phyloP scores from a whole-genome alignment of 768 basidiomycete genomes.

The Kwoniella sp. region DNA sequence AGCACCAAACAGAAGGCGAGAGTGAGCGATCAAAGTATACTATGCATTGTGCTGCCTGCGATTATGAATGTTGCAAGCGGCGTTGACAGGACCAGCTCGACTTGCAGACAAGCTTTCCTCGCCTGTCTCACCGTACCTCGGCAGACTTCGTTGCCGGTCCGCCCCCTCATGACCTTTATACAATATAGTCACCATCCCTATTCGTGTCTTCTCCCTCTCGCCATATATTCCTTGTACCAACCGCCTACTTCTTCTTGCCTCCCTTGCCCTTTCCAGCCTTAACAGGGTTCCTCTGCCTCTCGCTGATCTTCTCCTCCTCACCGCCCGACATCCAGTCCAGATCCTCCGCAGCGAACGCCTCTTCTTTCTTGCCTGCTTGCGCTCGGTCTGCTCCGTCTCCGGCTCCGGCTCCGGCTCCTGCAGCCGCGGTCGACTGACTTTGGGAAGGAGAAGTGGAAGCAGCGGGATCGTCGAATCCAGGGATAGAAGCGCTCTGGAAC shows the following conservation, averaged over 20 bases:
- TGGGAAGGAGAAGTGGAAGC: too few relatives aligned
- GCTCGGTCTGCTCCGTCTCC: constrained; percentile 5
- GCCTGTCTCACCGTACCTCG: too few relatives aligned
- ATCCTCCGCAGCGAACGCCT: constrained; percentile 29
- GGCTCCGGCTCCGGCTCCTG: background rate
- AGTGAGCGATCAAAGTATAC: background rate
- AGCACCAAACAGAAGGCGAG: too few relatives aligned
- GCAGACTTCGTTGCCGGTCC: too few relatives aligned
- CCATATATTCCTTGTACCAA: background rate
- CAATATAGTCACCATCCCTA: too few relatives aligned
- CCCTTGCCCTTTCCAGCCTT: constrained; percentile 25
- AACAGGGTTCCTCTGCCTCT: constrained; percentile 31
- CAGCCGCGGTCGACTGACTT: background rate
- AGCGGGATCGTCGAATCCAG: constrained; percentile 4
- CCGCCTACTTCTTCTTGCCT: constrained; percentile 46
- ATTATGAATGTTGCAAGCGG: background rate
- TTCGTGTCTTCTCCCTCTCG: background rate
- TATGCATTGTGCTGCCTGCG: background rate
- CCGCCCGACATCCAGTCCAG: constrained; percentile 55
- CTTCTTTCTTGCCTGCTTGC: constrained; percentile 12
- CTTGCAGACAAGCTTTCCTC: too few relatives aligned
- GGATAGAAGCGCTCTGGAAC: constrained; percentile 62
- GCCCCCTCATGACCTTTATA: too few relatives aligned
- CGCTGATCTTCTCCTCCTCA: constrained; percentile 49
- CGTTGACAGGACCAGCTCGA: too few relatives aligned